Evolutionary conservation across 441 rosid genomes (phyloP).

Genomic region (Aquilaria agallochum): DNA sequence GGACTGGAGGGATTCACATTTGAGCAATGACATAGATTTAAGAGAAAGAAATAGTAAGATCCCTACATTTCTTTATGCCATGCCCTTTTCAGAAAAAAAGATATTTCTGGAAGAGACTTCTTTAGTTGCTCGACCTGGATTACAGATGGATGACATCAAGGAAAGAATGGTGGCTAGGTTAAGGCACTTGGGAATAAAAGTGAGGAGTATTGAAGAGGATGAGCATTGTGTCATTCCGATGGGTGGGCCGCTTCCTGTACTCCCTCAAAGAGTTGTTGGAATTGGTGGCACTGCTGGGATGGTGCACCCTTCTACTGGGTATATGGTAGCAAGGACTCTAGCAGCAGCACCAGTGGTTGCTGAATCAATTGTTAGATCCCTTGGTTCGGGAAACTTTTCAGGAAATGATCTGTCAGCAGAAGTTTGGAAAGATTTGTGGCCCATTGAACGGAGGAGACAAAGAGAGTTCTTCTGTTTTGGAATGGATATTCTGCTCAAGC

Average conservation of each 20-base stretch:
- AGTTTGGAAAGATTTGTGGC: constrained; percentile 97
- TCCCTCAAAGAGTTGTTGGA: constrained; percentile 92
- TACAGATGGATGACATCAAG: constrained; percentile 76
- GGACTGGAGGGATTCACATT: constrained; percentile 97
- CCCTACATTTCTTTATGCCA: constrained; percentile 87
- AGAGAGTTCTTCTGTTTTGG: constrained; percentile 99
- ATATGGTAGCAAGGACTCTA: constrained; percentile 99
- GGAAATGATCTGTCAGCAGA: constrained; percentile 65
- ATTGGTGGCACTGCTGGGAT: constrained; percentile 96
- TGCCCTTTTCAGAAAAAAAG: constrained; percentile 75
- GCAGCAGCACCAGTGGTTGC: constrained; percentile 96
- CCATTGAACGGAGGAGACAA: constrained; percentile 82
- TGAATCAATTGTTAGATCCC: constrained; percentile 64
- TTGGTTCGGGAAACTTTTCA: constrained; percentile 37
- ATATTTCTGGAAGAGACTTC: constrained; percentile 97
- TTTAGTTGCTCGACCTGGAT: constrained; percentile 82
- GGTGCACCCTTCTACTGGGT: constrained; percentile 98
- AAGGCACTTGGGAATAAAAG: constrained; percentile 77
- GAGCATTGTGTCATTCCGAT: constrained; percentile 90
- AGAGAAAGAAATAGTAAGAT: constrained; percentile 58
- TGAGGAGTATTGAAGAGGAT: constrained; percentile 84
- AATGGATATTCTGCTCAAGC: constrained; percentile 89
- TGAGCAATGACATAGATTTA: constrained; percentile 35
- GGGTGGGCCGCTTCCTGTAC: constrained; percentile 96
- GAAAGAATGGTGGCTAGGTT: constrained; percentile 93